phyloP scores from a whole-genome alignment of 2,329 filamentous ascomycete species.

The Gnomoniopsis smithogilvyi region DNA sequence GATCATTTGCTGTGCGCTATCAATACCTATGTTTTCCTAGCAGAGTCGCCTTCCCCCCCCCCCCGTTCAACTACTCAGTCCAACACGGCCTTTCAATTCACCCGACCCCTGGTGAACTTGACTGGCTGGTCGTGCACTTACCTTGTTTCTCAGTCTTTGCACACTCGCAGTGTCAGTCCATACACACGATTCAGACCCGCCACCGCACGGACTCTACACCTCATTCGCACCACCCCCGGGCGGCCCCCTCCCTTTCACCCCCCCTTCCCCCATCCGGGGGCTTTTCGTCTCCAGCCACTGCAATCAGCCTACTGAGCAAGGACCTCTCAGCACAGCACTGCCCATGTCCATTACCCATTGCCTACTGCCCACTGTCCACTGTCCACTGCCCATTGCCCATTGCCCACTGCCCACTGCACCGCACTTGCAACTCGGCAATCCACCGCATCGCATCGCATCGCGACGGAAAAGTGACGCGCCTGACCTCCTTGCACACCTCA shows the following conservation, averaged over 20 bases:
- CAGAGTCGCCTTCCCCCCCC: background rate
- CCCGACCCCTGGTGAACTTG: background rate
- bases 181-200: background rate
- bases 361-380: slow-evolving; percentile 21
- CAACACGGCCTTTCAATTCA: background rate
- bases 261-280: no score
- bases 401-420: background rate
- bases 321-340: no score
- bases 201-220: background rate
- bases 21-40: no score
- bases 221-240: background rate
- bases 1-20: no score
- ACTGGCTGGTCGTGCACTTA: background rate
- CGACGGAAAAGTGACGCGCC: slow-evolving; percentile 36
- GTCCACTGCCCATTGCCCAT: slow-evolving; percentile 23
- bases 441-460: slow-evolving; percentile 28
- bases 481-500: slow-evolving; percentile 30
- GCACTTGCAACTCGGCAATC: no score
- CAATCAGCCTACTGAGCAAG: background rate
- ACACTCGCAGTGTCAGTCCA: background rate
- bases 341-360: slow-evolving; percentile 19
- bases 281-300: background rate
- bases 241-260: no score
- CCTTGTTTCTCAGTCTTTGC: background rate
- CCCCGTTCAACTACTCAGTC: background rate